Conservation (phyloP, 305 asterid species). For the Fraxinus sp. region DNA sequence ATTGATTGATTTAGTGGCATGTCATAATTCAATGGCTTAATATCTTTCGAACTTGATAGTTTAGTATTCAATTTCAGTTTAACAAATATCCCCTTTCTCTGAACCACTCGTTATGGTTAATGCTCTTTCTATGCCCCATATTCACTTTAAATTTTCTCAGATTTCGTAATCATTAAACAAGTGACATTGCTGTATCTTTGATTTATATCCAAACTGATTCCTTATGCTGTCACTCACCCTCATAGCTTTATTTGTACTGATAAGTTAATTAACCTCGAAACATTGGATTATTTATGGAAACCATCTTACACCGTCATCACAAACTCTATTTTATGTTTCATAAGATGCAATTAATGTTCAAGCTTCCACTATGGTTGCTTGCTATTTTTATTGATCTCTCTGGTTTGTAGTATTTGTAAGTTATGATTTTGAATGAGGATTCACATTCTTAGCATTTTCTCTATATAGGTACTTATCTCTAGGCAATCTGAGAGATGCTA, state of each 20-base stretch:
- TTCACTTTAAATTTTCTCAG: not conserved
- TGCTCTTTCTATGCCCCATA: not conserved
- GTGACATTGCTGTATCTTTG: not conserved
- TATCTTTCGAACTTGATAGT: not conserved
- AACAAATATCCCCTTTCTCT: not conserved
- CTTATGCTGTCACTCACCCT: not conserved
- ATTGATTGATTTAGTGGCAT: not conserved
- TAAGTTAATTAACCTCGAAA: not conserved
- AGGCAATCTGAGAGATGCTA: slow-evolving; percentile 95
- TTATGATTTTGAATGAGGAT: slow-evolving; percentile 6
- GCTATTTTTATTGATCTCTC: not conserved
- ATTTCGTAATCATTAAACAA: not conserved
- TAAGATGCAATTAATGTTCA: not conserved
- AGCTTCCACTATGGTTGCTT: slow-evolving; percentile 17
- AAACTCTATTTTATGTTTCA: not conserved
- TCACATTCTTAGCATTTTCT: not conserved
- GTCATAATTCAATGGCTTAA: not conserved
- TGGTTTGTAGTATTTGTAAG: not conserved
- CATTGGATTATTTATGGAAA: not conserved
- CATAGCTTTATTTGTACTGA: not conserved
- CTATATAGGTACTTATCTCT: slow-evolving; percentile 66
- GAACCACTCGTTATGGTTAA: not conserved
- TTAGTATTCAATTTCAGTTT: not conserved
- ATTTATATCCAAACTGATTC: not conserved
- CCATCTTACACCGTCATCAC: not conserved